Percentiles rank a stretch among this genome's conserved stretches.
phyloP scores from a whole-genome alignment of 2,329 filamentous ascomycete species.

The Claviceps purpurea region DNA sequence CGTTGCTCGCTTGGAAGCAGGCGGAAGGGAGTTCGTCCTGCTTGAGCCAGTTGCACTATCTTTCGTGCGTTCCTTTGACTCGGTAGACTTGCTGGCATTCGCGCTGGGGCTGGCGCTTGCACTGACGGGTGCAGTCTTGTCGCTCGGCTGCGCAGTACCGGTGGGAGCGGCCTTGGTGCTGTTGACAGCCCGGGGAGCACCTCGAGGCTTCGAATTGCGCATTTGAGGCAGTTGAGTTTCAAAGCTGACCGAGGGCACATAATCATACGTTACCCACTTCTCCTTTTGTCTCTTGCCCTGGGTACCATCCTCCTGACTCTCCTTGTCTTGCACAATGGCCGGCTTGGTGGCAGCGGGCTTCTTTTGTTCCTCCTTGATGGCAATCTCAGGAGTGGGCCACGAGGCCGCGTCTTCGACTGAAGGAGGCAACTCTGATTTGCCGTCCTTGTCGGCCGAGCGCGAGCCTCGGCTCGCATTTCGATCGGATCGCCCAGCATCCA shows the following conservation, averaged over 20 bases:
- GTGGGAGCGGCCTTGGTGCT: slow-evolving; percentile 22
- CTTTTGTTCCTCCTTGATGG: slow-evolving; percentile 56
- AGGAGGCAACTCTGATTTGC: slow-evolving; percentile 31
- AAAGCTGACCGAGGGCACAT: slow-evolving; percentile 75
- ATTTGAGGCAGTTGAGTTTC: slow-evolving; percentile 60
- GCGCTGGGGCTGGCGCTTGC: slow-evolving; percentile 13
- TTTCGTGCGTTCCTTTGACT: slow-evolving; percentile 21
- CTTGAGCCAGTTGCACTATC: slow-evolving; percentile 21
- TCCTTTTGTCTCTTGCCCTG: slow-evolving; percentile 52
- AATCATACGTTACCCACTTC: slow-evolving; percentile 74
- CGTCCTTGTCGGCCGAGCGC: slow-evolving; percentile 29
- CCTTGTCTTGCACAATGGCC: slow-evolving; percentile 47
- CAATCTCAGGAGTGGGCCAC: slow-evolving; percentile 85
- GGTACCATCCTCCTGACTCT: slow-evolving; percentile 38
- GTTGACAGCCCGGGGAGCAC: slow-evolving; percentile 32
- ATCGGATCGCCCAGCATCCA: slow-evolving; percentile 26
- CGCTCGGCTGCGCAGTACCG: slow-evolving; percentile 17
- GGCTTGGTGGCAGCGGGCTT: slow-evolving; percentile 47
- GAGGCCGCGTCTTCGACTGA: slow-evolving; percentile 62
- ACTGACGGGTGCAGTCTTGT: slow-evolving; percentile 21
- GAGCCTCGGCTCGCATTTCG: slow-evolving; percentile 34
- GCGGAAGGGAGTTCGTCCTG: slow-evolving; percentile 22
- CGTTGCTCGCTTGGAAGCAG: slow-evolving; percentile 30
- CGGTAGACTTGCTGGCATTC: slow-evolving; percentile 18
- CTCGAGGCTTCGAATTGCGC: slow-evolving; percentile 36